Evolutionary conservation across 2,329 filamentous ascomycete species (phyloP).

Genomic region (Fusarium albosuccineum): DNA sequence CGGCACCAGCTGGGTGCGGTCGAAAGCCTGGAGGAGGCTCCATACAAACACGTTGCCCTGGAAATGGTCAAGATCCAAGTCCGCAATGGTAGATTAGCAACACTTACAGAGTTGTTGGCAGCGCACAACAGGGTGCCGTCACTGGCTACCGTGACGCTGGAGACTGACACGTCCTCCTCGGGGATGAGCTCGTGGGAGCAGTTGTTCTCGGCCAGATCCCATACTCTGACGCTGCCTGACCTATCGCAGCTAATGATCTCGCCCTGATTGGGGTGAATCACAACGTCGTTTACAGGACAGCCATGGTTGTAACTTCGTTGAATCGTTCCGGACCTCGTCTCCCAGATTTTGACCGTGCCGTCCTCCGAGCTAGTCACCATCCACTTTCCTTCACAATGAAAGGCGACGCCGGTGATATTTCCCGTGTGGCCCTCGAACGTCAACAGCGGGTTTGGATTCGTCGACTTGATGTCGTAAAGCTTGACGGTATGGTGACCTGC

Average conservation of each 20-base stretch:
- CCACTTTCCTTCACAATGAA: conserved; percentile 99
- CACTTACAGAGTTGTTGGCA: conserved; percentile 85
- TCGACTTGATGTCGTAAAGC: conserved; percentile 98
- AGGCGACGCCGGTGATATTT: conserved; percentile 96
- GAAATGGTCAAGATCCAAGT: conserved; percentile 13
- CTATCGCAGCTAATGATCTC: conserved; percentile 98
- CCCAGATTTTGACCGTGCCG: conserved; percentile 97
- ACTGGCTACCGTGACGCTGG: conserved; percentile 94
- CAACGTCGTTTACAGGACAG: conserved; percentile 93
- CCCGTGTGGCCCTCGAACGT: conserved; percentile 96
- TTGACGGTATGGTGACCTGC: conserved; percentile 86
- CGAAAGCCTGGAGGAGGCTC: conserved; percentile 87
- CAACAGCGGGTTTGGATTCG: conserved; percentile 93
- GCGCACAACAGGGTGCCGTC: conserved; percentile 94
- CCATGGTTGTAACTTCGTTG: conserved; percentile 95
- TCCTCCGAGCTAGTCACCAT: conserved; percentile 99
- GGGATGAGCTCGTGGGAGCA: conserved; percentile 97
- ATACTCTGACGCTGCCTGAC: conserved; percentile 91
- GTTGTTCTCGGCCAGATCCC: conserved; percentile 97
- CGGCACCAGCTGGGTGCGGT: conserved; percentile 86
- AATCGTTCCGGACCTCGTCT: conserved; percentile 85
- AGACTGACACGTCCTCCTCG: conserved; percentile 93
- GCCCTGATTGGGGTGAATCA: conserved; percentile 99
- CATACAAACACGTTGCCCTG: conserved; percentile 98
- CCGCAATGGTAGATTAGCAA: neutral